These are phyloP conservation scores for Collariella sp. DNA, from an alignment of 495 filamentous ascomycete species.

Conservation along the genomic window DNA sequence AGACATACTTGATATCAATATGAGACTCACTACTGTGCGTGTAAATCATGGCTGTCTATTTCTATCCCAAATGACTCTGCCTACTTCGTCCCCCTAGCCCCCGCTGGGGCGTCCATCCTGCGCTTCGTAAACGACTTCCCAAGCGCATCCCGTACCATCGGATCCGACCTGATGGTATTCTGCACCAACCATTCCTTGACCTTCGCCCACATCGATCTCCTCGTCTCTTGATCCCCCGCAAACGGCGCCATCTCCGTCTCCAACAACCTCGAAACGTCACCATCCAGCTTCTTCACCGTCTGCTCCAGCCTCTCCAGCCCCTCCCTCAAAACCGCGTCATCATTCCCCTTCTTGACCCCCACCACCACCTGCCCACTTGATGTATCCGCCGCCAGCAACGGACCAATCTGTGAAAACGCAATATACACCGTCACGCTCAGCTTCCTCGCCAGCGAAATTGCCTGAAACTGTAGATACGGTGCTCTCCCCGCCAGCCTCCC, in stretches of 20 bases:
- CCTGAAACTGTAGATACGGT: conserved; percentile 82
- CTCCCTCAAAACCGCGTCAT: conserved; percentile 33
- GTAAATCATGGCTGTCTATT: not conserved
- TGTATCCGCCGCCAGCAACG: conserved; percentile 44
- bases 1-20: too few species aligned
- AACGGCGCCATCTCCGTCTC: conserved; percentile 79
- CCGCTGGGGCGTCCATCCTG: conserved; percentile 47
- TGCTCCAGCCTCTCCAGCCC: conserved; percentile 50
- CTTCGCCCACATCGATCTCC: conserved; percentile 51
- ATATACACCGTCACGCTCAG: conserved; percentile 74
- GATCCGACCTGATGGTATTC: conserved; percentile 61
- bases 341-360: conserved; percentile 20
- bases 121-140: conserved; percentile 52
- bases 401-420: conserved; percentile 76
- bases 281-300: conserved; percentile 48
- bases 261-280: conserved; percentile 60
- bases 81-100: conserved; percentile 46
- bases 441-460: conserved; percentile 67
- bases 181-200: conserved; percentile 72
- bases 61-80: not conserved
- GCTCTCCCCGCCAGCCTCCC: conserved; percentile 32
- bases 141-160: conserved; percentile 67
- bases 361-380: conserved; percentile 20
- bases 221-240: conserved; percentile 54
- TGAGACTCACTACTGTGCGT: too few species aligned